Evolutionary conservation across 2,329 filamentous ascomycete species (phyloP).

Genomic region (Talaromyces sp.): DNA sequence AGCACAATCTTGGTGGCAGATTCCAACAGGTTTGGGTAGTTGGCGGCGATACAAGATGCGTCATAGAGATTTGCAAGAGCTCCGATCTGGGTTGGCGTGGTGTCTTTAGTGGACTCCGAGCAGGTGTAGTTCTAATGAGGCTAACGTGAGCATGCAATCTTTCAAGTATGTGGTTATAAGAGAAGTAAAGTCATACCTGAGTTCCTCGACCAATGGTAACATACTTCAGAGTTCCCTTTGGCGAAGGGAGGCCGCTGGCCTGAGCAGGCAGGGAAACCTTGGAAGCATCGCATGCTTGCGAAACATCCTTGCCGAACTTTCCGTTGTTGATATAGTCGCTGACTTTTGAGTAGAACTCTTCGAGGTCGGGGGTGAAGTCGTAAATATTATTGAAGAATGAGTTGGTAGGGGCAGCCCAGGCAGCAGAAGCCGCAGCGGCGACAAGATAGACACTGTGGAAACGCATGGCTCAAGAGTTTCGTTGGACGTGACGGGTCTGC

Average conservation of each 20-base stretch:
- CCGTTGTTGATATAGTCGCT: slow-evolving; percentile 30
- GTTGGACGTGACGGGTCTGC: neutral
- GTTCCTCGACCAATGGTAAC: slow-evolving; percentile 83
- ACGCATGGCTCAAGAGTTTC: neutral
- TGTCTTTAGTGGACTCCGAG: slow-evolving; percentile 52
- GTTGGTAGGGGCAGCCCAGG: slow-evolving; percentile 28
- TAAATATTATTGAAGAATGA: slow-evolving; percentile 25
- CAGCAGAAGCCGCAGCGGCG: slow-evolving; percentile 24
- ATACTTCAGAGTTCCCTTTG: slow-evolving; percentile 60
- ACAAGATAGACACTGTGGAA: slow-evolving; percentile 11
- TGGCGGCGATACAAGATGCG: slow-evolving; percentile 69
- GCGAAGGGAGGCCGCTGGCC: slow-evolving; percentile 54
- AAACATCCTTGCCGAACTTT: slow-evolving; percentile 14
- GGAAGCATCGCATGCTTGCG: slow-evolving; percentile 28
- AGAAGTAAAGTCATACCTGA: slow-evolving; percentile 31
- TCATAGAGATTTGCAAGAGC: slow-evolving; percentile 84
- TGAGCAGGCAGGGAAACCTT: slow-evolving; percentile 38
- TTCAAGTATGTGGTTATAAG: neutral
- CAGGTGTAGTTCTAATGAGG: slow-evolving; percentile 84
- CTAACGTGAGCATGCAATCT: neutral
- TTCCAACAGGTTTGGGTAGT: slow-evolving; percentile 60
- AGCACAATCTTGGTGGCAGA: slow-evolving; percentile 63
- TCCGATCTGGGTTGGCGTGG: slow-evolving; percentile 60
- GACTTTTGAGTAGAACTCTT: slow-evolving; percentile 34
- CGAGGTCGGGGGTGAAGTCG: slow-evolving; percentile 35